Evolutionary conservation across 805 yeast species (phyloP).

Genomic region (Helenozyma rhizophorensis): DNA sequence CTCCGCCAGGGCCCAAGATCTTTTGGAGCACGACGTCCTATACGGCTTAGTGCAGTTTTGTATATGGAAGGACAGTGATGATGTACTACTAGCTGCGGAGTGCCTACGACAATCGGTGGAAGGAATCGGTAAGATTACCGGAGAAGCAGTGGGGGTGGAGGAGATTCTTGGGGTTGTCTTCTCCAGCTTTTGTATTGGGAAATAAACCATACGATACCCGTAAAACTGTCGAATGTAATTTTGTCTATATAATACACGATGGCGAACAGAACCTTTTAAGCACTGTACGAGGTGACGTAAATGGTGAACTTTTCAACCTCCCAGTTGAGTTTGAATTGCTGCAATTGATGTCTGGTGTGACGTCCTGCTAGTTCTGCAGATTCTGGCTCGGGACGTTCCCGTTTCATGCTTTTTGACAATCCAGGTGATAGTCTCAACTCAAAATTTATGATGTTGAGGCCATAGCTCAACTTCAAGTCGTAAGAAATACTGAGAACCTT

Average conservation of each 20-base stretch:
- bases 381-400: constrained; percentile 24
- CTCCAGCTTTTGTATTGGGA: constrained; percentile 91
- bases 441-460: constrained; percentile 43
- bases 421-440: constrained; percentile 38
- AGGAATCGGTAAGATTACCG: constrained; percentile 91
- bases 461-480: constrained; percentile 44
- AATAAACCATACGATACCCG: constrained; percentile 42
- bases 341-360: constrained; percentile 43
- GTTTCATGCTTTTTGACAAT: constrained; percentile 33
- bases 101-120: constrained; percentile 68
- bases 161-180: constrained; percentile 90
- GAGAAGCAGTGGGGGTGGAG: constrained; percentile 82
- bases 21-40: constrained; percentile 70
- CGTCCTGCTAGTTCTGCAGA: constrained; percentile 29
- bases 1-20: constrained; percentile 72
- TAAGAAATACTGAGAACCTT: constrained; percentile 19
- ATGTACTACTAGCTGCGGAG: constrained; percentile 78
- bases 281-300: constrained; percentile 13
- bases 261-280: too few relatives aligned
- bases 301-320: constrained; percentile 39
- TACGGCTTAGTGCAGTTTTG: constrained; percentile 68
- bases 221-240: too few relatives aligned
- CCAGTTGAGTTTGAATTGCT: constrained; percentile 42
- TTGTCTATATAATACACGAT: too few relatives aligned
- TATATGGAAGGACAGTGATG: constrained; percentile 47